Evolutionary conservation across 148 eudicot species (phyloP), one percentile per base, ranked within the genome.

Genomic region (Chenopodium album): DNA sequence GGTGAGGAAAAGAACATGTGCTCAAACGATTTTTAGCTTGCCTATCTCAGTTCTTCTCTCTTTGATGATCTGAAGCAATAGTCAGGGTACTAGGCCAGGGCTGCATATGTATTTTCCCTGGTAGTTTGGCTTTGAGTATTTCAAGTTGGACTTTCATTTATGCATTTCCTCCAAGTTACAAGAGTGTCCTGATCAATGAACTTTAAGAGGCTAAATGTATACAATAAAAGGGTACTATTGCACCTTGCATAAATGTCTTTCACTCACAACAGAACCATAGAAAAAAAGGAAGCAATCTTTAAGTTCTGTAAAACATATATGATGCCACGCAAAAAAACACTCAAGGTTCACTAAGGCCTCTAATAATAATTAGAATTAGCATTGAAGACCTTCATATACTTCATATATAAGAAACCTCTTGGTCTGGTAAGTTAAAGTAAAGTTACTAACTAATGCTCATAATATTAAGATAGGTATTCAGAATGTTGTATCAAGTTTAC

Each of bases 251-350:
- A 26, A 62, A 23, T 5, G 26, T 62, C 65, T 63, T 47, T 63
- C 50, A 77, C 48, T 77, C 20, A 9, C 52, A 29, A 10, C 19
- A 63, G 11, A n/a, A 63, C 44, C 16, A 62, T n/a, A 63, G 22
- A 54, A 34, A 62, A 37, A 31, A 31, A 31, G 2, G 32, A 31
- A 31, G 47, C 4, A n/a, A 1, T 28, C 3, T 26, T 34, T 2
- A 60, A 31, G 44, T 64, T 41, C 79, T 22, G 19, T n/a, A 70
- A 62, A 77, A 16, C 79, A 37, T 9, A 56, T 77, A 77, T 41
- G 56, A 41, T 63, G 31, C 46, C 79, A 63, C 7, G 28, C 20
- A 4, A 37, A 34, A 62, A 23, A 12, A 16, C 32, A 19, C 10
- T 28, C 60, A 28, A 74, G 14, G 60, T 48, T 16, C 1, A 28